Evolutionary conservation across 225 moss, liverwort and hornwort genomes (phyloP), one percentile per base, ranked within the genome.

Genomic region (Climacium dendroides): DNA sequence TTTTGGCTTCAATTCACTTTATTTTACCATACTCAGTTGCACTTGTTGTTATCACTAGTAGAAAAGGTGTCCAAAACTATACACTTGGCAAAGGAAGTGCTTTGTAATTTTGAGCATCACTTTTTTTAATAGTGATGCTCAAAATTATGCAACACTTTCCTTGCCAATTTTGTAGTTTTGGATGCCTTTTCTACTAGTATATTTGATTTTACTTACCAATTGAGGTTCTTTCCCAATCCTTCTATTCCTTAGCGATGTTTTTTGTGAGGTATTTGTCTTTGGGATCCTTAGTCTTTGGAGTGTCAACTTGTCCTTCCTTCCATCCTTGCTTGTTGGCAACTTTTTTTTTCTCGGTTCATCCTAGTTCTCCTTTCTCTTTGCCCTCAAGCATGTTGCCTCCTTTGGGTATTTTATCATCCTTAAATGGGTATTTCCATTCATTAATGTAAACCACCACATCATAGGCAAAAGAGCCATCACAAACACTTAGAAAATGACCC

Each of bases 261-360:
- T 1, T 30, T 32, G 5, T 30, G 4, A 0, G 1, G 3, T 18
- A 73, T 0, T 30, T 73, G 47, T 11, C 7, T 10, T 47, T 1
- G 2, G 3, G 11, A 66, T 20, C n/a, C 11, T 2, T n/a, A 0
- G 0, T 22, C 0, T 66, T 11, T 2, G 1, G 7, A n/a, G 7
- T 28, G 9, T 43, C 6, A 43, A 0, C 3, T 28, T 43, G 43
- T 16, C 5, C 4, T 28, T 0, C 1, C 2, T 71, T 28, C 45
- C 45, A 45, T 43, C 45, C 4, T 5, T 71, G 0, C 16, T 71
- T 48, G 11, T 48, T 45, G 10, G 45, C 1, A 16, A 3, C 9
- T 72, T 3, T 45, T 0, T 72, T 5, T 28, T 17, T 43, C 5
- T 72, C 29, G 17, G 10, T 17, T 29, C 28, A 45, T 45, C 45